Evolutionary conservation across 805 yeast species (phyloP), one percentile per base, ranked within the genome.

Genomic region (Kodamaea leandrae): DNA sequence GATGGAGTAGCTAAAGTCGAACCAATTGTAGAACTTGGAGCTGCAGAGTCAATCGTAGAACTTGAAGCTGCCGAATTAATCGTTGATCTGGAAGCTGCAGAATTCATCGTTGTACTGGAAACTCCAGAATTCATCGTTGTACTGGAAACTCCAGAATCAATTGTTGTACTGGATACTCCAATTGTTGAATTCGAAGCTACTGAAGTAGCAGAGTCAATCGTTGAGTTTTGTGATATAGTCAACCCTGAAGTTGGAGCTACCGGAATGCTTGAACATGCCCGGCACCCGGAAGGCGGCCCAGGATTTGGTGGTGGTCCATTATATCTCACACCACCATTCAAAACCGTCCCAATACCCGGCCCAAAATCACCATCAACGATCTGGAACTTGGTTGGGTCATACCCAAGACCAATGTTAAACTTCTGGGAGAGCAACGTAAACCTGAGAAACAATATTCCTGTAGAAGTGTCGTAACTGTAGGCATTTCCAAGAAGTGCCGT

Each of bases 381-480:
- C 10, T 9, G 8, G 35, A 42, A 45, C 28, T 15, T 20, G 16
- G 20, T 6, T 17, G 44, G 20, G 17, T 24, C 14, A 29, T 45
- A 45, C 4, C 48, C 48, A 4, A n/a, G 7, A 17, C 48, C 48
- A 36, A 45, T 45, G 15, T 36, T 13, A 34, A 45, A 45, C 2
- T 20, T 26, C 13, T 45, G 48, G 10, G 34, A 14, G 4, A 39
- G 20, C 9, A 46, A n/a, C 27, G 41, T 39, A n/a, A 27, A 10
- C 14, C 10, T 17, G 32, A 42, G 46, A n/a, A 49, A 51, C 43
- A 60, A 54, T 15, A 50, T 41, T 38, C 59, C 60, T 10, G 51
- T 48, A 4, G 19, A 26, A 5, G 49, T 30, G 14, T 37, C 20
- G 23, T 45, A 45, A 1, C 16, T 12, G 32, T 3, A 46, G 14